Percentiles rank a stretch among this genome's conserved stretches.
These are phyloP conservation scores for Letharia lupina DNA, from an alignment of 495 filamentous ascomycete species.

Conservation along the genomic window DNA sequence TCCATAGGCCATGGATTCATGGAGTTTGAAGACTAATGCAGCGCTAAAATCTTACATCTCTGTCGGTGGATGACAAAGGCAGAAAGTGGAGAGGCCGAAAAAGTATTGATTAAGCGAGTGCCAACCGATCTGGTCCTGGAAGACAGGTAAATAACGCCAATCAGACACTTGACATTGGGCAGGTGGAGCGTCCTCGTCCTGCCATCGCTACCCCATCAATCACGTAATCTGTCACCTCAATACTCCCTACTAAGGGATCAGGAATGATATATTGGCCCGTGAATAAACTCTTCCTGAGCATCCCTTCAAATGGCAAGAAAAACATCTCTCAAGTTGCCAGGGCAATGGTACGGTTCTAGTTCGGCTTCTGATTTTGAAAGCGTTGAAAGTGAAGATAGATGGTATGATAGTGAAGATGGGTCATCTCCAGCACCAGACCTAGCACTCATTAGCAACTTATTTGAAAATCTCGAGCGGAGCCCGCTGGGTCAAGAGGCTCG, in stretches of 20 bases:
- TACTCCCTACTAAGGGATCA: not conserved
- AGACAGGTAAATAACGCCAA: not conserved
- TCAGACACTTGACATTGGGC: too few species aligned
- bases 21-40: not conserved
- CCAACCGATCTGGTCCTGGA: not conserved
- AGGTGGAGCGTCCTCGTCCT: not conserved
- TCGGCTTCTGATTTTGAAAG: not conserved
- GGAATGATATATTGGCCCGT: not conserved
- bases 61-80: not conserved
- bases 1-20: not conserved
- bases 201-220: not conserved
- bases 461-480: not conserved
- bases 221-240: not conserved
- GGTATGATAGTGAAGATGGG: not conserved
- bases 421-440: conserved; percentile 1
- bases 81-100: not conserved
- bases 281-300: not conserved
- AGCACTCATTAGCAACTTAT: conserved; percentile 8
- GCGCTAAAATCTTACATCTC: not conserved
- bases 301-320: not conserved
- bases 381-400: not conserved
- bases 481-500: conserved; percentile 4
- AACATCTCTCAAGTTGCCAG: not conserved
- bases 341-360: not conserved
- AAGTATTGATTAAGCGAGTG: not conserved